Percentiles rank a stretch among this genome's conserved stretches.
Evolutionary conservation across 2,329 filamentous ascomycete genomes (phyloP).

Genomic region (Venturia nashicola): DNA sequence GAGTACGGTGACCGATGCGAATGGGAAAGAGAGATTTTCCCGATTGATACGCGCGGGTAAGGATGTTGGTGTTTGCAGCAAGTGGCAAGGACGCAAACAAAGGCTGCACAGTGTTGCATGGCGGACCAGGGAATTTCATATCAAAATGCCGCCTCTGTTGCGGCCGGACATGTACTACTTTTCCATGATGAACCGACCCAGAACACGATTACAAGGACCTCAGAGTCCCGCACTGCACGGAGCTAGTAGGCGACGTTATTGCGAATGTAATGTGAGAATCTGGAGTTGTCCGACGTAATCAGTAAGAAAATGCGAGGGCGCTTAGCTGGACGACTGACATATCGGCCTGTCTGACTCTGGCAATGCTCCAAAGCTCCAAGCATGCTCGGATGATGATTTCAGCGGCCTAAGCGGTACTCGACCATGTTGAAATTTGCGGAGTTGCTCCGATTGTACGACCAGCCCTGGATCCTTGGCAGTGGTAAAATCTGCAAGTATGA

Average conservation of each 20-base stretch:
- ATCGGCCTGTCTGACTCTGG: background rate
- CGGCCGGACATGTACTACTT: background rate
- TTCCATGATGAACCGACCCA: background rate
- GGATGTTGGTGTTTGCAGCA: slow-evolving; percentile 6
- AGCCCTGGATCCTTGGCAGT: background rate
- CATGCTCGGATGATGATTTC: background rate
- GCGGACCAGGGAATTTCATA: background rate
- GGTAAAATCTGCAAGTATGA: slow-evolving; percentile 2
- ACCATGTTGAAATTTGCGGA: background rate
- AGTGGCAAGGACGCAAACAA: slow-evolving; percentile 4
- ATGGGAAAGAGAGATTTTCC: background rate
- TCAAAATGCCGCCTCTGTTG: background rate
- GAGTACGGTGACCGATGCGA: slow-evolving; percentile 2
- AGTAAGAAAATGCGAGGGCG: background rate
- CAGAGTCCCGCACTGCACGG: background rate
- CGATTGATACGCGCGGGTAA: slow-evolving; percentile 7
- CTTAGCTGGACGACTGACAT: background rate
- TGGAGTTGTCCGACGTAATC: background rate
- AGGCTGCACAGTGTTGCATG: background rate
- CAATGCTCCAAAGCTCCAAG: background rate
- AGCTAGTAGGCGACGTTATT: background rate
- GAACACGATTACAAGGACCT: background rate
- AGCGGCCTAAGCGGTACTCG: background rate
- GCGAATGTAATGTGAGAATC: background rate
- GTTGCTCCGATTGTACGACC: background rate